Percentiles rank a stretch among this genome's conserved stretches.
phyloP scores from a whole-genome alignment of 768 basidiomycete genomes.

The Rhodotorula toruloides region DNA sequence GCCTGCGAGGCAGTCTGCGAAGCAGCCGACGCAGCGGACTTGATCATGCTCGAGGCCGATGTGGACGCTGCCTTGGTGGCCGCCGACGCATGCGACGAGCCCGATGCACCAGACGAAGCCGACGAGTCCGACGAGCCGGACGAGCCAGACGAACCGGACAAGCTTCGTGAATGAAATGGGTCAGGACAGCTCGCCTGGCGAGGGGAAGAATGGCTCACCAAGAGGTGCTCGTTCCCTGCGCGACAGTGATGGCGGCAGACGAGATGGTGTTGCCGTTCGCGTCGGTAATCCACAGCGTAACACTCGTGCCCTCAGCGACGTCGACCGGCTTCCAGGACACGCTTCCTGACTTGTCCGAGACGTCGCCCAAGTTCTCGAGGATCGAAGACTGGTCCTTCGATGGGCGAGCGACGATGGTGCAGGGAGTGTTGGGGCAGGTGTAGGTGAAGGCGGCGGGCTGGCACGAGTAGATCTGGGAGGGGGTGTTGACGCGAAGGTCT shows the following conservation, averaged over 20 bases:
- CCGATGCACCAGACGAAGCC: constrained; percentile 6
- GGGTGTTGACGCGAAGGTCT: background rate
- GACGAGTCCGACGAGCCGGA: background rate
- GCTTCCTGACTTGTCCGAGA: background rate
- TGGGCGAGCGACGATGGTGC: constrained; percentile 20
- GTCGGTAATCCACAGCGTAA: constrained; percentile 15
- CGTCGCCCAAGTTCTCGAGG: constrained; percentile 3
- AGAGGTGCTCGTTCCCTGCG: background rate
- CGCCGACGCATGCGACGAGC: constrained; percentile 4
- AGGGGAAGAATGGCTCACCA: background rate
- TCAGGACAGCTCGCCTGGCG: background rate
- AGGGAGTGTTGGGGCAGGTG: constrained; percentile 10
- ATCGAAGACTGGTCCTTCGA: background rate
- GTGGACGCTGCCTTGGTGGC: background rate
- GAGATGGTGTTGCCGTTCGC: background rate
- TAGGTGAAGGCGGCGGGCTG: constrained; percentile 11
- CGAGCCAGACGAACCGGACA: background rate
- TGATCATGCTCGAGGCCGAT: no score
- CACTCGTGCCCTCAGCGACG: background rate
- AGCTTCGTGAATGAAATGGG: background rate
- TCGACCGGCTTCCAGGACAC: constrained; percentile 18
- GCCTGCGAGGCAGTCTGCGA: no score
- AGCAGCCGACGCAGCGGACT: background rate
- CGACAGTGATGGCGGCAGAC: background rate
- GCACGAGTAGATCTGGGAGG: constrained; percentile 12